Base-by-base conservation (phyloP, 352 stramenopile species). In the Phytopythium boreale region DNA sequence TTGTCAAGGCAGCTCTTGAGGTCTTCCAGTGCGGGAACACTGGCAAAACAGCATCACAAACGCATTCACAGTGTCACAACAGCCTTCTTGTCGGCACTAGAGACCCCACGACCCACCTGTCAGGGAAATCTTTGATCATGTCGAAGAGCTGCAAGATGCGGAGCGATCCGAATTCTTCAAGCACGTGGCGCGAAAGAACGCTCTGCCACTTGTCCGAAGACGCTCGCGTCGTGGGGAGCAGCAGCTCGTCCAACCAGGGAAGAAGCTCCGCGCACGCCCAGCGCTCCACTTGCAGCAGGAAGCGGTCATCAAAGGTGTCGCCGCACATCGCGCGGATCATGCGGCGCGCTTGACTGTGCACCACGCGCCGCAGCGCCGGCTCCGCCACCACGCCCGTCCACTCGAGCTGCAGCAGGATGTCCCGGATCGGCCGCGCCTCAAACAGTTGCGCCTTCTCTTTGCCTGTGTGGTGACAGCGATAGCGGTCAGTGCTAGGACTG, bases 121-220 rank as follows among this genome's bases (percentile, higher is more conserved):
- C 96, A 0, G 97, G 96, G 73, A 96, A 99, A 57, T 98, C 96
- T 14, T 95, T 94, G 59, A 99, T 97, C 36, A 99, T 97, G 57
- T 99, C 94, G 77, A 99, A 99, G 14, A 99, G 68, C 76, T 99
- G 91, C 29, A 77, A 73, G 57, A 97, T 96, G n/a, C 96, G 84
- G 46, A 88, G 79, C 24, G 62, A 77, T 7, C 76, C 82, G 66
- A 92, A 95, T 56, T 88, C 79, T 44, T 89, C 64, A 14, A 77
- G 55, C 20, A 89, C 79, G 43, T 88, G 79, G 26, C 71, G 52
- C 1, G 82, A 82, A 29, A 91, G 49, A 11, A 81, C 75, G 11
- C 80, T 61, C 27, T 56, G 75, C 82, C 82, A 89, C 34, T 74
- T 76, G 19, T 71, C 17, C 14, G 26, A 26, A 27, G 68, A 57